Evolutionary conservation across 2,329 filamentous ascomycete genomes (phyloP).

Genomic region (Fusarium sacchari): DNA sequence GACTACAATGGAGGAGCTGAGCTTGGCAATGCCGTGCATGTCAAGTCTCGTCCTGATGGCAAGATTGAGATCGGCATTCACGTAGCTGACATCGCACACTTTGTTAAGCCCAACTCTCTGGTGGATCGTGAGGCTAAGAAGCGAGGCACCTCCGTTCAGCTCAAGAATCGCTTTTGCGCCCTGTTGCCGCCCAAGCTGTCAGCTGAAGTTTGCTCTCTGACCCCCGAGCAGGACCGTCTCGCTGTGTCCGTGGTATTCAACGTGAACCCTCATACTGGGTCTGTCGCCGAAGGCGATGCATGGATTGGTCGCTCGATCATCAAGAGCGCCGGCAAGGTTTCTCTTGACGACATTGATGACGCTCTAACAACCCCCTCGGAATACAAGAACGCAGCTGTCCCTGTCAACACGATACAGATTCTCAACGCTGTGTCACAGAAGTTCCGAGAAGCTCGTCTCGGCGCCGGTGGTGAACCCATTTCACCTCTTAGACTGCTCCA

Average conservation of each 20-base stretch:
- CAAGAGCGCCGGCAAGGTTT: conserved; percentile 88
- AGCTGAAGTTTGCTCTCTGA: conserved; percentile 86
- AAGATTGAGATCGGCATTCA: conserved; percentile 95
- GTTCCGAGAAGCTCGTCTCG: conserved; percentile 88
- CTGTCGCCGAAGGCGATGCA: conserved; percentile 83
- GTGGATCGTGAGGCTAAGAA: conserved; percentile 98
- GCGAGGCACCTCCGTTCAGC: conserved; percentile 93
- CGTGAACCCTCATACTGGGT: conserved; percentile 82
- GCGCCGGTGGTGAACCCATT: conserved; percentile 80
- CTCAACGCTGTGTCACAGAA: conserved; percentile 86
- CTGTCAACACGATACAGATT: conserved; percentile 81
- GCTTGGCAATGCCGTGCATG: conserved; percentile 90
- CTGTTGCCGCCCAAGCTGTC: conserved; percentile 89
- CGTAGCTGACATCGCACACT: conserved; percentile 94
- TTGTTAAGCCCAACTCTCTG: conserved; percentile 94
- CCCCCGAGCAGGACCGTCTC: conserved; percentile 87
- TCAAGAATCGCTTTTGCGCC: conserved; percentile 88
- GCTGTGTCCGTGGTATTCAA: conserved; percentile 94
- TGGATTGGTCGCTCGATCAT: conserved; percentile 96
- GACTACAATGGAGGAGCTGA: conserved; percentile 89
- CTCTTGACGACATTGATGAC: conserved; percentile 85
- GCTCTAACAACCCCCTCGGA: conserved; percentile 74
- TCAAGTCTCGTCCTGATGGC: conserved; percentile 84
- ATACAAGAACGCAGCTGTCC: conserved; percentile 71
- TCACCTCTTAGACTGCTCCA: conserved; percentile 89